Conservation (phyloP, 306 rosid genomes). For the Myrica gale region DNA sequence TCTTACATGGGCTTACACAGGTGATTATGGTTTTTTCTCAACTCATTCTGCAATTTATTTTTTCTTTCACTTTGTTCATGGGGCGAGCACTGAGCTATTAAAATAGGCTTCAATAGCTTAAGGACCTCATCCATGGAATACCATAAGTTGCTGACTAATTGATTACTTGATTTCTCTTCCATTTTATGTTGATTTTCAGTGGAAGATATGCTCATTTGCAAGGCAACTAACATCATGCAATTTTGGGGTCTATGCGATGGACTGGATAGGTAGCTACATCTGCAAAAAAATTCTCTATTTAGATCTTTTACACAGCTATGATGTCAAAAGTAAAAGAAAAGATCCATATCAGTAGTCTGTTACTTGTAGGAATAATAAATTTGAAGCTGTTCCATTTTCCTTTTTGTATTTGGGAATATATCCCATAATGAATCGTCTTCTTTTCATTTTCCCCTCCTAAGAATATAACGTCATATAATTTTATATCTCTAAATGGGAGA, state of each 20-base stretch:
- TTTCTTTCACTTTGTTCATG: background rate
- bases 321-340: background rate
- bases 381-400: background rate
- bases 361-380: background rate
- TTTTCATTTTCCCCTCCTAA: background rate
- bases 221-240: constrained; percentile 68
- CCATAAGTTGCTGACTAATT: background rate
- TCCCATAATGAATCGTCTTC: background rate
- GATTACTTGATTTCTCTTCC: constrained; percentile 2
- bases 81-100: background rate
- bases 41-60: background rate
- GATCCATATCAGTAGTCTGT: background rate
- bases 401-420: background rate
- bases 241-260: constrained; percentile 97
- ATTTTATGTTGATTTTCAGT: constrained; percentile 51
- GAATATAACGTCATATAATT: too few species aligned
- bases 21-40: constrained; percentile 35
- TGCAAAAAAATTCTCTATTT: background rate
- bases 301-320: background rate
- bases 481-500: background rate
- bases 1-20: constrained; percentile 97
- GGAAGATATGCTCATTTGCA: constrained; percentile 90
- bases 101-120: background rate
- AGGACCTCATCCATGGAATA: background rate
- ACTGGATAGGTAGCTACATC: constrained; percentile 76